Conservation (phyloP, 768 basidiomycete genomes). For the Mycena rebaudengoi region DNA sequence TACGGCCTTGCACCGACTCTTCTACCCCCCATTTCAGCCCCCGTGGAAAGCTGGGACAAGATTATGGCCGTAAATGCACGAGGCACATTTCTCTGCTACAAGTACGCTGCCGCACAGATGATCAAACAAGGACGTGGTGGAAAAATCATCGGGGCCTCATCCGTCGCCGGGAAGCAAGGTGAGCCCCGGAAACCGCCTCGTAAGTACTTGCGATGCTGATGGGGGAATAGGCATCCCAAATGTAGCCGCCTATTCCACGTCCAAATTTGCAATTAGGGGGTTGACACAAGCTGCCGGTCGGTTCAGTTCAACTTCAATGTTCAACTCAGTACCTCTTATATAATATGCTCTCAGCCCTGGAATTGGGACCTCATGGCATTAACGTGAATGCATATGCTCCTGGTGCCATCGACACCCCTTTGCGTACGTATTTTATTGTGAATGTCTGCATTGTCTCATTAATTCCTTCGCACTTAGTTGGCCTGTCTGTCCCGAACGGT, state of each 20-base stretch:
- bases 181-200: no score
- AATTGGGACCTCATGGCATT: conserved; percentile 34
- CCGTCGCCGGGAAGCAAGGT: conserved; percentile 50
- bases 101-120: conserved; percentile 47
- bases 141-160: conserved; percentile 48
- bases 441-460: no score
- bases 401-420: conserved; percentile 17
- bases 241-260: conserved; percentile 40
- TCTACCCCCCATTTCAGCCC: conserved; percentile 13
- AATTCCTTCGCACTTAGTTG: no score
- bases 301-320: conserved; percentile 6
- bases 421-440: background rate
- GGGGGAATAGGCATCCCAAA: background rate
- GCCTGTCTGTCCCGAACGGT: no score
- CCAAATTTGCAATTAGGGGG: conserved; percentile 53
- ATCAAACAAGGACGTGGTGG: conserved; percentile 50
- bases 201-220: background rate
- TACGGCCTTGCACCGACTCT: background rate
- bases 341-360: conserved; percentile 31
- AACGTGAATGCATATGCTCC: conserved; percentile 40
- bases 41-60: conserved; percentile 34
- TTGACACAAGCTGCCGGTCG: conserved; percentile 49
- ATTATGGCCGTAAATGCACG: conserved; percentile 39
- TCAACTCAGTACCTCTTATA: background rate
- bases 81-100: conserved; percentile 45